Evolutionary conservation across 495 filamentous ascomycete species (phyloP).

Genomic region (Staphylotrichum longicolle): DNA sequence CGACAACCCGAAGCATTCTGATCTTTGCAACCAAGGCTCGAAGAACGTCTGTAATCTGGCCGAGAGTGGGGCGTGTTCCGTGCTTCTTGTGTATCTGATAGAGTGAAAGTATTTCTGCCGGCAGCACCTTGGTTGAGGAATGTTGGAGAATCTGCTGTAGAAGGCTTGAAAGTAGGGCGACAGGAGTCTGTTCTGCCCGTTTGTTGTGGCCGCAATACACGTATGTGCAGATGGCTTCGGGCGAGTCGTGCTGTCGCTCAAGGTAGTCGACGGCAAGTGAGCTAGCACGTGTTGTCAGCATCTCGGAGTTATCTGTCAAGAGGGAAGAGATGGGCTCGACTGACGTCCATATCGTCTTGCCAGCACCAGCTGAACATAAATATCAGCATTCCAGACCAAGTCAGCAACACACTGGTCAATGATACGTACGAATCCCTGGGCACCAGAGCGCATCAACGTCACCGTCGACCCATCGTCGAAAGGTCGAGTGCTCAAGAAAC

Average conservation of each 20-base stretch:
- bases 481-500: background rate
- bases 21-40: background rate
- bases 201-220: slow-evolving; percentile 2
- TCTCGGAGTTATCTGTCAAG: no score
- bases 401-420: no score
- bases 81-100: slow-evolving; percentile 4
- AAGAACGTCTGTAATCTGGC: background rate
- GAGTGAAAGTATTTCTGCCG: background rate
- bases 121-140: background rate
- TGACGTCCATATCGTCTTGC: no score
- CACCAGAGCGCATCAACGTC: no score
- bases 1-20: background rate
- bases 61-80: background rate
- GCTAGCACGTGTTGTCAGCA: no score
- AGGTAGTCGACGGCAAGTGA: background rate
- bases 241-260: background rate
- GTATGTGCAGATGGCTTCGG: background rate
- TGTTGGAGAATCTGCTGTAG: slow-evolving; percentile 2
- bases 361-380: no score
- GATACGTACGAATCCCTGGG: no score
- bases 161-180: background rate
- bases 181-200: background rate
- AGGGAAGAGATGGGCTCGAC: no score
- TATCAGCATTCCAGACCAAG: no score
- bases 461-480: background rate